These are phyloP conservation scores for Trapa bicornis DNA, from an alignment of 345 rosid genomes.

Conservation along the genomic window DNA sequence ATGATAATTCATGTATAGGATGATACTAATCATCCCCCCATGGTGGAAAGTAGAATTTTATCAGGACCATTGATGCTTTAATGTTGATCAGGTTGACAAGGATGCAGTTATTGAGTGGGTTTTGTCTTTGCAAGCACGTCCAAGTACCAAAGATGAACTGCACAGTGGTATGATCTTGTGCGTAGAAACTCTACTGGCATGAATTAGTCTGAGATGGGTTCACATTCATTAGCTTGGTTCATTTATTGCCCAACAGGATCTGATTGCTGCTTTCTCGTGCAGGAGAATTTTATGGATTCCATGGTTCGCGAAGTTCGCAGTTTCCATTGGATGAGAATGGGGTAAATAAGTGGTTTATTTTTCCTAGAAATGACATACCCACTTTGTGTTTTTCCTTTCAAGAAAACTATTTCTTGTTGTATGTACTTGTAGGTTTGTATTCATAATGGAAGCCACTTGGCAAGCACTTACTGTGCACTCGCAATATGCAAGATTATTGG, in stretches of 20 bases:
- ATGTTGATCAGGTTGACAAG: constrained; percentile 25
- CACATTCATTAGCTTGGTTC: neutral
- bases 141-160: constrained; percentile 29
- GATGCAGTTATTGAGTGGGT: constrained; percentile 57
- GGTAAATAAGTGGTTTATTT: constrained; percentile 24
- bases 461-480: constrained; percentile 79
- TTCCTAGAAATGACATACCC: neutral
- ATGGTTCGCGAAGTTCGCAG: constrained; percentile 68
- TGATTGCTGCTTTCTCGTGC: constrained; percentile 9
- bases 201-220: neutral
- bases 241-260: neutral
- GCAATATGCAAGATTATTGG: constrained; percentile 61
- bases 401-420: neutral
- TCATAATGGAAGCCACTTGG: constrained; percentile 58
- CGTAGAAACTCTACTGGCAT: no score
- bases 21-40: neutral
- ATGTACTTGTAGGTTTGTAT: constrained; percentile 27
- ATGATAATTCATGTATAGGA: neutral
- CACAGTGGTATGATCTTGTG: constrained; percentile 30
- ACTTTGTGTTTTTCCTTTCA: neutral
- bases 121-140: constrained; percentile 62
- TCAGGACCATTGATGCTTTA: neutral
- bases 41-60: neutral
- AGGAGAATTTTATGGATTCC: constrained; percentile 84
- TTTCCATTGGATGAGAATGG: constrained; percentile 33